Evolutionary conservation across 169 alveolate genomes (phyloP), one percentile per base, ranked within the genome.

Genomic region (Plasmodium yoelii): DNA sequence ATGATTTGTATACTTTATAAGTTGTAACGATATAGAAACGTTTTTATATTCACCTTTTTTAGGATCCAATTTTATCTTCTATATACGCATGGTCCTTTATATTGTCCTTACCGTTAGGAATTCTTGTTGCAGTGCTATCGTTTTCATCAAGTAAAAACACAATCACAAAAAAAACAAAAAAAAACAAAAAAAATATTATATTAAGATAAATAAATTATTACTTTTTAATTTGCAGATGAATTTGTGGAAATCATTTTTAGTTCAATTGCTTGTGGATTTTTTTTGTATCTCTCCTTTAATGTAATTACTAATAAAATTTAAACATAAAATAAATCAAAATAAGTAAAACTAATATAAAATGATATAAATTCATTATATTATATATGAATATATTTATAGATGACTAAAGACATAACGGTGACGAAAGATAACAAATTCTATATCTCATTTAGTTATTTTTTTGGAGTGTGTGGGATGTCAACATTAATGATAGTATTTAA

Each of bases 381-480:
- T 75, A 63, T 57, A 49, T 75, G 19, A 47, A 60, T 39, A 63
- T 75, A 63, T 57, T 75, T 64, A 75, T 44, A 75, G 88, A 75
- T 75, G 88, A 75, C 88, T 51, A 75, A 75, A 61, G 88, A 75
- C 15, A 75, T 75, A 49, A 75, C 46, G 57, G 44, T 75, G 64
- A 75, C 88, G 12, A 75, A 63, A 65, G 34, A 15, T 61, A 75
- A 75, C 74, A 75, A 75, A 51, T 34, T 63, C 44, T 67, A 46
- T 46, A 53, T 75, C 61, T 75, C 88, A 63, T 75, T 57, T 63
- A 75, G 88, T 42, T 75, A 75, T 51, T 75, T 75, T 75, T 75
- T 75, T 49, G 88, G 88, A 75, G 88, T 75, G 44, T 26, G 77
- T 63, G 75, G 88, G 53, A 75, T 75, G 88, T 75, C 88, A 63